A percentile compares a stretch with the other conserved stretches of the same genome.
These are phyloP conservation scores for Acmispon strigosus DNA, from an alignment of 306 rosid species.

Conservation along the genomic window DNA sequence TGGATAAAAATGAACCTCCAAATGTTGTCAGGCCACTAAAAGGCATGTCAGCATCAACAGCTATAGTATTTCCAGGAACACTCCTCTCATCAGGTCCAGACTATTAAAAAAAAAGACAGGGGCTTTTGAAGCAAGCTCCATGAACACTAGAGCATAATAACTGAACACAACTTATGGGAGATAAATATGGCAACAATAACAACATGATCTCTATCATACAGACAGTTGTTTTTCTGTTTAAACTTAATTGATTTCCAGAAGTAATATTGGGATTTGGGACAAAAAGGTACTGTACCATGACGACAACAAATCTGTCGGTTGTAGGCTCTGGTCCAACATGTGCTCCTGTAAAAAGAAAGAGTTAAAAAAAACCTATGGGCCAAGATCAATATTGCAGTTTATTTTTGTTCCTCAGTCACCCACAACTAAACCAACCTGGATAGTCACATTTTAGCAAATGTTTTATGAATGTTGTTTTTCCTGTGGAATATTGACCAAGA, in stretches of 20 bases:
- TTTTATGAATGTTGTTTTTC: constrained; percentile 91
- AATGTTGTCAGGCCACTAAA: constrained; percentile 70
- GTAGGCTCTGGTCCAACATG: constrained; percentile 99
- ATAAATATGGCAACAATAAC: neutral
- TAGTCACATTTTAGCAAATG: constrained; percentile 74
- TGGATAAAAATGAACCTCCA: constrained; percentile 86
- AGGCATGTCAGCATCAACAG: constrained; percentile 96
- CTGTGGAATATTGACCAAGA: constrained; percentile 96
- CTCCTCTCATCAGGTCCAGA: constrained; percentile 97
- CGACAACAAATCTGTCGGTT: constrained; percentile 92
- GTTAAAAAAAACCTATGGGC: neutral
- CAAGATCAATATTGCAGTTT: neutral
- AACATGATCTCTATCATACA: neutral
- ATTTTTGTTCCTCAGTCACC: neutral
- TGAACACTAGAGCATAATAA: neutral
- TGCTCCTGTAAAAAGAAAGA: constrained; percentile 49
- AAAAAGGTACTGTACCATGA: constrained; percentile 54
- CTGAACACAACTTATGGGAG: neutral
- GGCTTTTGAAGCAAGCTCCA: neutral
- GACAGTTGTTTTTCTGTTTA: neutral
- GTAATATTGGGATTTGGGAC: neutral
- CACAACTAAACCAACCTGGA: constrained; percentile 61
- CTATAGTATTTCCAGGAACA: constrained; percentile 89
- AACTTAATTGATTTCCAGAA: neutral
- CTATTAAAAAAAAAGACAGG: constrained; percentile 31